Evolutionary conservation across 2,329 filamentous ascomycete species (phyloP).

Genomic region (Lasiodiplodia theobromae): DNA sequence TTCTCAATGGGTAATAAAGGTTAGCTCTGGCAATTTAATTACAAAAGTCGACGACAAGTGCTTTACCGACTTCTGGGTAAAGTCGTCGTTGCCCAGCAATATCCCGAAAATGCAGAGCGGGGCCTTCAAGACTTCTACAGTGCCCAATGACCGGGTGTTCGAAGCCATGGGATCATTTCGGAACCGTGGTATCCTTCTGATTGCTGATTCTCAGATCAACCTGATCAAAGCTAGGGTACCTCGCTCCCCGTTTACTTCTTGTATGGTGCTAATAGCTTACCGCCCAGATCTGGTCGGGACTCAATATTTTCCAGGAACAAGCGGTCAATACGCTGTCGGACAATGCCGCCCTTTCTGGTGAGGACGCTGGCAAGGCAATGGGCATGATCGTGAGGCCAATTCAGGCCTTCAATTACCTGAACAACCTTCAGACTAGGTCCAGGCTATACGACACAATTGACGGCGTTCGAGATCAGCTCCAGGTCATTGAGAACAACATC

Average conservation of each 20-base stretch:
- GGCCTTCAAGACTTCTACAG: not conserved
- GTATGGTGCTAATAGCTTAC: not conserved
- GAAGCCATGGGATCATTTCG: not conserved
- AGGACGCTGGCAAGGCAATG: not conserved
- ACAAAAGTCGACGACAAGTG: not conserved
- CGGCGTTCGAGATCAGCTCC: not conserved
- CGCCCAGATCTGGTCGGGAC: not conserved
- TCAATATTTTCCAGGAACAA: not conserved
- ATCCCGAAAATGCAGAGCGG: not conserved
- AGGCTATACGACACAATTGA: not conserved
- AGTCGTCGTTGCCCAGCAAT: not conserved
- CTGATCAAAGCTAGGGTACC: not conserved
- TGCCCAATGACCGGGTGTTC: not conserved
- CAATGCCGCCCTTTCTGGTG: not conserved
- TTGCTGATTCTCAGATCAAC: not conserved
- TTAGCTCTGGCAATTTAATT: not conserved
- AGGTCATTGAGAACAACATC: not conserved
- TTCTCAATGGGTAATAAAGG: not conserved
- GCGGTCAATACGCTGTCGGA: not conserved
- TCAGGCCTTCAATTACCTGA: not conserved
- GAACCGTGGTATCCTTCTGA: not conserved
- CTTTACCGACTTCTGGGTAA: accelerated
- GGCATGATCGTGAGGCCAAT: not conserved
- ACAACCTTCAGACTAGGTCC: not conserved
- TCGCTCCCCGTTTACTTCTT: not conserved